Evolutionary conservation across 2,329 filamentous ascomycete genomes (phyloP).

Genomic region (Alternaria sp.): DNA sequence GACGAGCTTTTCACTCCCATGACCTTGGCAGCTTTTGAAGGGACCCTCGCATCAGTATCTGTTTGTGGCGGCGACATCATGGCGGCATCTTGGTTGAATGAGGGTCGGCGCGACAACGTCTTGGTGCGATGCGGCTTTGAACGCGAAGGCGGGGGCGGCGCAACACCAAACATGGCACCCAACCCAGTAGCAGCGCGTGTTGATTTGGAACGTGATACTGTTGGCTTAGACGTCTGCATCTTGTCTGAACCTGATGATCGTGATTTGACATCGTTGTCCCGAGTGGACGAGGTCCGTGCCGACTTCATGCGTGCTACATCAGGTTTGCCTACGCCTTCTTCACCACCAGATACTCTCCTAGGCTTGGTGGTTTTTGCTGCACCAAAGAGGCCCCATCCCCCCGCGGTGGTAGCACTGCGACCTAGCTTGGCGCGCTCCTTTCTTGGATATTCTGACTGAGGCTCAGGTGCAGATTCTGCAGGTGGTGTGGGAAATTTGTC

Average conservation of each 20-base stretch:
- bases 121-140: conserved; percentile 73
- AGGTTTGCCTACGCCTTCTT: conserved; percentile 50
- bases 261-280: conserved; percentile 69
- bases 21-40: conserved; percentile 79
- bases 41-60: conserved; percentile 65
- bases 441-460: conserved; percentile 62
- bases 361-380: conserved; percentile 54
- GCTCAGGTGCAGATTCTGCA: conserved; percentile 52
- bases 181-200: conserved; percentile 67
- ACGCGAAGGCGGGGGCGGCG: conserved; percentile 65
- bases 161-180: conserved; percentile 67
- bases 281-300: conserved; percentile 55
- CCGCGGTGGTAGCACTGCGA: conserved; percentile 67
- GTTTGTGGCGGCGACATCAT: conserved; percentile 78
- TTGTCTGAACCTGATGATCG: conserved; percentile 80
- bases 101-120: conserved; percentile 72
- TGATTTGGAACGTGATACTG: conserved; percentile 61
- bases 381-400: conserved; percentile 77
- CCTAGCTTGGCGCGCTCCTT: conserved; percentile 81
- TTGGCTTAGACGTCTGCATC: conserved; percentile 58
- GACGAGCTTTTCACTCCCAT: conserved; percentile 65
- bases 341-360: conserved; percentile 42
- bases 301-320: conserved; percentile 65
- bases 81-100: conserved; percentile 70
- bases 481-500: conserved; percentile 58